Base-by-base conservation (phyloP, 257 asterid genomes). In the Solanum etuberosum region DNA sequence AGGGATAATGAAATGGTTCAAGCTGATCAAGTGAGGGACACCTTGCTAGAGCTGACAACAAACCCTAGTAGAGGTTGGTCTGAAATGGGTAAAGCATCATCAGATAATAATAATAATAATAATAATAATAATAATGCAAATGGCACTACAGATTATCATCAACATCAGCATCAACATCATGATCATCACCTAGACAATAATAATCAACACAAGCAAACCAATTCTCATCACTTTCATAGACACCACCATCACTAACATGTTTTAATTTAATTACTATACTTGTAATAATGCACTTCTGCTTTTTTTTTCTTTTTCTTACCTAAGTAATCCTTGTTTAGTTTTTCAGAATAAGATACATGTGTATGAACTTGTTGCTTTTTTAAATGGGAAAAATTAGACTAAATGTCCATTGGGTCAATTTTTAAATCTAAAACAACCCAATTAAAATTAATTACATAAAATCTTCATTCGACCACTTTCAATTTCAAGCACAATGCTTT, bases 11-110 rank as follows among this genome's bases (percentile, higher is more conserved):
- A 93, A 87, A 91, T 84, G 70, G 92, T 95, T 68, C 94, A 94
- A 88, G 98, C 97, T n/a, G 97, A 93, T 83, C 91, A 94, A 86
- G 97, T 96, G 51, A 92, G 93, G 90, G 97, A 95, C 37, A 93
- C 98, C 9, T 87, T 96, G 92, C 95, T 95, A 0, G 98, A 94
- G 93, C 92, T 96, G 38, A 93, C 98, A 3, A 89, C 94, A 84
- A 93, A 93, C 87, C 94, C 98, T 40, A 88, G 90, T 18, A 90
- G 89, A 90, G 90, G 90, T 38, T 91, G 92, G 94, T 43, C 89
- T 27, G 91, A 89, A 25, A 85, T 83, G 67, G 88, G 84, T 21
- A 87, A 87, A 29, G 86, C 87, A n/a, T 86, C 86, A 80, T 84
- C 92, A 72, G 90, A 90, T 12, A 87, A 82, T 46, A 48, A 48